Conservation (phyloP, 257 asterid genomes). For the Dorcoceras hygrometricum region DNA sequence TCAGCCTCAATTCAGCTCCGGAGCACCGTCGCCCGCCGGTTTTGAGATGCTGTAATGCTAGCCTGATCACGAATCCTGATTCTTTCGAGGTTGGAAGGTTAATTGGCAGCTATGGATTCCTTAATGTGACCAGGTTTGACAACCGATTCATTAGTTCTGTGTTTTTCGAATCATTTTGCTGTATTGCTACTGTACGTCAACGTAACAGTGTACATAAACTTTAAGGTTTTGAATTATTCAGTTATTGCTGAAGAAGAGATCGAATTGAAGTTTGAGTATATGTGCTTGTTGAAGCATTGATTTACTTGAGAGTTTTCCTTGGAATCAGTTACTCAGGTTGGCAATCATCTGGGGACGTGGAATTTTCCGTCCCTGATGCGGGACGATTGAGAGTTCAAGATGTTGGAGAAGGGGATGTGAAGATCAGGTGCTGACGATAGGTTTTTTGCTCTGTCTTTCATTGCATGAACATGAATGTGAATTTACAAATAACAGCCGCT, state of each 20-base stretch:
- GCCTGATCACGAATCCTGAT: conserved; percentile 59
- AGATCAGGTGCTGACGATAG: conserved; percentile 56
- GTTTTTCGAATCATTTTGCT: neutral
- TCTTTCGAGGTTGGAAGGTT: conserved; percentile 82
- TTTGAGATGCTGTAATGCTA: conserved; percentile 37
- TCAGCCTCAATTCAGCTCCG: conserved; percentile 11
- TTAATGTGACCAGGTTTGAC: conserved; percentile 71
- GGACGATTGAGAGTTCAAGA: conserved; percentile 70
- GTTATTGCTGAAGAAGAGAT: too few relatives aligned
- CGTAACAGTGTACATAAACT: too few relatives aligned
- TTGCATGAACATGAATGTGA: neutral
- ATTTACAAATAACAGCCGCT: conserved; percentile 36
- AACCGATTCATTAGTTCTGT: neutral
- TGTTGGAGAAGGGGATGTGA: conserved; percentile 81
- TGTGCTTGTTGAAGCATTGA: neutral
- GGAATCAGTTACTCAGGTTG: conserved; percentile 65
- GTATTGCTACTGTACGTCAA: neutral
- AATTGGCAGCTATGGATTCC: conserved; percentile 88
- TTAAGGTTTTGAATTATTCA: too few relatives aligned
- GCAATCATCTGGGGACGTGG: conserved; percentile 38
- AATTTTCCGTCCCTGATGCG: conserved; percentile 37
- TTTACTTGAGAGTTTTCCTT: neutral
- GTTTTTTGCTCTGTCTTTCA: neutral
- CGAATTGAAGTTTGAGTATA: neutral
- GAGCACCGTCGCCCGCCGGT: conserved; percentile 26